Evolutionary conservation across 768 basidiomycete genomes (phyloP), one percentile per base, ranked within the genome.

Genomic region (Tricholoma sp.): DNA sequence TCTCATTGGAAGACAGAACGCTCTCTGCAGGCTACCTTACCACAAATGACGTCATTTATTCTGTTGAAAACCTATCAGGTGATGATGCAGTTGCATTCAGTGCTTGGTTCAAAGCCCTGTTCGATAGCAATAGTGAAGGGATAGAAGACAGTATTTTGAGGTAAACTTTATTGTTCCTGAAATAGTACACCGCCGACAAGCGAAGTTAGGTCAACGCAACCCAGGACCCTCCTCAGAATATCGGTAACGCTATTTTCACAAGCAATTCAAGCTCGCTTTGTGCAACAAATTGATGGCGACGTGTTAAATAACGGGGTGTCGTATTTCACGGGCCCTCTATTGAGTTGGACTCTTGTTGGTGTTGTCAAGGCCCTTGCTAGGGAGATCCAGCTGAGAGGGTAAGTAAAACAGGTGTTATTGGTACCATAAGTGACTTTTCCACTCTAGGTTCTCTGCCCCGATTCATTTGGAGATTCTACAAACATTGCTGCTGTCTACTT

Each of bases 281-380:
- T 76, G 17, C 72, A 78, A 39, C 83, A 83, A 61, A 81, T 91
- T 55, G 88, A 91, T 57, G 77, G 68, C 49, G 89, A 90, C 28
- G 77, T 79, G 17, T 69, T 93, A 18, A 79, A 79, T 67, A 91
- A 87, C 59, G 91, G 91, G 1, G 76, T 91, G 34, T 84, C 86
- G 5, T 92, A 89, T 67, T 91, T 92, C 62, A 79, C 84, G 18
- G 82, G 83, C 4, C 82, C 85, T 0, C 72, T 92, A 17, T 75
- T 93, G 39, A 85, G 81, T 59, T 93, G 91, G 91, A 91, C 89
- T 0, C 77, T 91, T 5, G 84, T 86, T 2, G 88, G 88, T 2
- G 83, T 91, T 10, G 76, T 91, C 53, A 81, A 80, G 65, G 80
- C 77, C 1, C 74, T 92, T 54, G 67, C 84, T 28, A 76, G 72